Conservation (phyloP, 441 rosid species). For the Erodium moschatum region DNA sequence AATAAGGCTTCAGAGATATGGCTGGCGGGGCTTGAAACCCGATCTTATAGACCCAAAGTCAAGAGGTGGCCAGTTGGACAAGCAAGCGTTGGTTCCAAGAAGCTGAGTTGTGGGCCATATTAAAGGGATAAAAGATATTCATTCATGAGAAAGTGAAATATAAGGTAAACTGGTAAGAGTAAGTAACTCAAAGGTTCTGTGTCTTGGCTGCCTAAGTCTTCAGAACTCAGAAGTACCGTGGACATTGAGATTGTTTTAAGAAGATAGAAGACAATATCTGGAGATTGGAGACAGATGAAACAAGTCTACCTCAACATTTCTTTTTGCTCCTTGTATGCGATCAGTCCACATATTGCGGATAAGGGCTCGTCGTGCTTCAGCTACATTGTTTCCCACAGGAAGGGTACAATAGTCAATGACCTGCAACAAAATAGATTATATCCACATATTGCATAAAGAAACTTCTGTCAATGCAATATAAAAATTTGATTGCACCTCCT, state of each 20-base stretch:
- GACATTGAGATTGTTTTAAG: background rate
- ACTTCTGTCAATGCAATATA: background rate
- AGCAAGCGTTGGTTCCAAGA: background rate
- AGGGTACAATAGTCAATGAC: conserved; percentile 94
- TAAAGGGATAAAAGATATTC: background rate
- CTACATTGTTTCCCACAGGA: conserved; percentile 68
- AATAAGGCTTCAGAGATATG: no score
- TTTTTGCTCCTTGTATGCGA: conserved; percentile 89
- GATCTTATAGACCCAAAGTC: no score
- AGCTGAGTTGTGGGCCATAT: background rate
- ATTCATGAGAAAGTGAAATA: background rate
- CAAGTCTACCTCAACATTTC: conserved; percentile 85
- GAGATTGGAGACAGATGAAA: background rate
- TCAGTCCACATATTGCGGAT: conserved; percentile 99
- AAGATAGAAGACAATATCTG: background rate
- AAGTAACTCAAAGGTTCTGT: background rate
- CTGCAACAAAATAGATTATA: conserved; percentile 29
- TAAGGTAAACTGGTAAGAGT: background rate
- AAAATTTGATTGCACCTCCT: conserved; percentile 57
- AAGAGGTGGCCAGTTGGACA: no score
- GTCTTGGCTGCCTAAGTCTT: background rate
- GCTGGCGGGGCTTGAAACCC: no score
- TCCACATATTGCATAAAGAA: conserved; percentile 13
- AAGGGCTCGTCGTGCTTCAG: conserved; percentile 83
- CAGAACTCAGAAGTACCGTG: background rate